phyloP scores from a whole-genome alignment of 305 asterid species.

The Fraxinus sp. region DNA sequence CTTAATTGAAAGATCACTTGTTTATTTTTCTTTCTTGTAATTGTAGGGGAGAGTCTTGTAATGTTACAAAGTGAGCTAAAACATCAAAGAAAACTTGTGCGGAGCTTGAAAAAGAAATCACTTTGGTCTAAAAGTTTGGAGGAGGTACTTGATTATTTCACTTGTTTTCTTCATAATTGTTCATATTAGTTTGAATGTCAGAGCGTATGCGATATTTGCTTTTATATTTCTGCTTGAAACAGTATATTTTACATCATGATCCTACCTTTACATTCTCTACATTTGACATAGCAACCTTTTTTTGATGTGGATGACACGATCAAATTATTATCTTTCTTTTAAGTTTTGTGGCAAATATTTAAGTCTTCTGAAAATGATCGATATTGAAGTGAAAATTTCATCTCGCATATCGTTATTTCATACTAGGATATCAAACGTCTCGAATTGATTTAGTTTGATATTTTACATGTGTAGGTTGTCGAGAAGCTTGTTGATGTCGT shows the following conservation, averaged over 20 bases:
- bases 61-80: constrained; percentile 83
- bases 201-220: not conserved
- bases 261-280: not conserved
- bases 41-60: constrained; percentile 75
- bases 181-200: not conserved
- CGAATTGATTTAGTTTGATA: constrained; percentile 16
- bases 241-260: not conserved
- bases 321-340: not conserved
- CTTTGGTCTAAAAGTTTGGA: constrained; percentile 95
- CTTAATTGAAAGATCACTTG: constrained; percentile 12
- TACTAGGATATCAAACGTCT: not conserved
- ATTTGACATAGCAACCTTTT: not conserved
- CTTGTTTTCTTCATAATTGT: not conserved
- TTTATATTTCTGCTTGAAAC: not conserved
- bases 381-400: not conserved
- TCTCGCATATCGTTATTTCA: not conserved
- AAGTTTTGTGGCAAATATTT: not conserved
- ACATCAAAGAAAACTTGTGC: constrained; percentile 87
- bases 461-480: constrained; percentile 43
- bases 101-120: constrained; percentile 90
- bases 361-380: not conserved
- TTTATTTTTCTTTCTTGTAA: constrained; percentile 6
- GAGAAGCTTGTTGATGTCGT: constrained; percentile 73
- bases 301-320: not conserved
- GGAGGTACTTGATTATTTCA: constrained; percentile 58